A percentile compares a stretch with the other conserved stretches of the same genome.
phyloP scores from a whole-genome alignment of 306 rosid species.

The Mimosa bimucronata region DNA sequence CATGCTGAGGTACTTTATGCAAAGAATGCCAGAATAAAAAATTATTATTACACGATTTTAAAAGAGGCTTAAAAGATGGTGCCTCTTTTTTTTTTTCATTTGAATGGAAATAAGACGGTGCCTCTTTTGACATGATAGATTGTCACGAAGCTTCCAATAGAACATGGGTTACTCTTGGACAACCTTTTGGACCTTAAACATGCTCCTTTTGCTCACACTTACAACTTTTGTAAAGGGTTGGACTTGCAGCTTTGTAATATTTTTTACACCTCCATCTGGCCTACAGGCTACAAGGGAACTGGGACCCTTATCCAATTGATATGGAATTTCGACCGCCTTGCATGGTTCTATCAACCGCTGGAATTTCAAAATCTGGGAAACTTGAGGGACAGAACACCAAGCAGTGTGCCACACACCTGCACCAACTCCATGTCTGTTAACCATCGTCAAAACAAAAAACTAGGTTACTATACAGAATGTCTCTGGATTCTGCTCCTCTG shows the following conservation, averaged over 20 bases:
- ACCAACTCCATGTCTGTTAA: conserved; percentile 77
- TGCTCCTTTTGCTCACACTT: conserved; percentile 98
- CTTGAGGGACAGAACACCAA: conserved; percentile 66
- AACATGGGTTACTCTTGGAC: conserved; percentile 91
- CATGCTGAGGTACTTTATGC: conserved; percentile 84
- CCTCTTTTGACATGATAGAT: conserved; percentile 55
- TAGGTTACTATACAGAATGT: conserved; percentile 73
- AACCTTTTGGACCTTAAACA: conserved; percentile 98
- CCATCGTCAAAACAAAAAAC: conserved; percentile 68
- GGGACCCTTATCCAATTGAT: conserved; percentile 87
- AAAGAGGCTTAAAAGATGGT: no score
- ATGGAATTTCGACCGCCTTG: conserved; percentile 84
- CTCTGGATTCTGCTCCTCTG: conserved; percentile 68
- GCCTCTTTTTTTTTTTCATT: no score
- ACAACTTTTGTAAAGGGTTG: conserved; percentile 94
- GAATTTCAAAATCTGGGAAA: conserved; percentile 78
- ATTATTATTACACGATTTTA: conserved; percentile 11
- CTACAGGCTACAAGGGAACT: conserved; percentile 76
- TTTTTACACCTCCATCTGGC: conserved; percentile 69
- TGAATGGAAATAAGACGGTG: conserved; percentile 11
- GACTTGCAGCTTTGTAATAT: conserved; percentile 68
- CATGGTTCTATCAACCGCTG: conserved; percentile 79
- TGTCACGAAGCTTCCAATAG: conserved; percentile 93
- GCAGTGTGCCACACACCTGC: conserved; percentile 71
- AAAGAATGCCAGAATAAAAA: no score